Evolutionary conservation across 108 stramenopile species (phyloP).

Genomic region (Cyclotella kingstonii): DNA sequence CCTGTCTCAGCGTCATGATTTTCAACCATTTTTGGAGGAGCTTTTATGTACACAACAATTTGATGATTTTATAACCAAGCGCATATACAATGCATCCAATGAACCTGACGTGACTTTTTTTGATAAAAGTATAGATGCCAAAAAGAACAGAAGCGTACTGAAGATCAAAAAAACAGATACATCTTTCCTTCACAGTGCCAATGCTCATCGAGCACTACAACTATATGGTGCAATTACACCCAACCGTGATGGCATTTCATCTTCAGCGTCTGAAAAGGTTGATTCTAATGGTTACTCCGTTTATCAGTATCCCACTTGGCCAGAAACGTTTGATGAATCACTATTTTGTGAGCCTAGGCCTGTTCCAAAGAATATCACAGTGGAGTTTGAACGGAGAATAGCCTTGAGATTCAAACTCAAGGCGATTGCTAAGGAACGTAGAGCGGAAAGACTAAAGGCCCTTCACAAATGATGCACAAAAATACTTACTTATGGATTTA

Average conservation of each 20-base stretch:
- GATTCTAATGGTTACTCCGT: slow-evolving; percentile 10
- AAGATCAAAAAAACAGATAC: slow-evolving; percentile 68
- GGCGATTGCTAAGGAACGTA: background rate
- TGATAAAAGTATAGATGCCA: slow-evolving; percentile 83
- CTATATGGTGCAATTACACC: slow-evolving; percentile 66
- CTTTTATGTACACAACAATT: slow-evolving; percentile 81
- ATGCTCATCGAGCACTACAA: slow-evolving; percentile 73
- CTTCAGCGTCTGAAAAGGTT: background rate
- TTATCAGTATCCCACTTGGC: slow-evolving; percentile 73
- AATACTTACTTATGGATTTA: no score
- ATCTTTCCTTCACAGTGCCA: slow-evolving; percentile 74
- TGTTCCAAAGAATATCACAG: slow-evolving; percentile 76
- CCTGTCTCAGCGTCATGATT: slow-evolving; percentile 58
- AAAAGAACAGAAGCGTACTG: slow-evolving; percentile 69
- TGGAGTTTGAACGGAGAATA: slow-evolving; percentile 80
- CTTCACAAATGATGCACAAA: background rate
- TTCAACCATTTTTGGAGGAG: slow-evolving; percentile 65
- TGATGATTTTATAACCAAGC: slow-evolving; percentile 84
- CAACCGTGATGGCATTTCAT: slow-evolving; percentile 32
- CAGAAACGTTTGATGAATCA: slow-evolving; percentile 55
- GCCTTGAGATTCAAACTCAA: slow-evolving; percentile 26
- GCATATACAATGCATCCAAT: slow-evolving; percentile 70
- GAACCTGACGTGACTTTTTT: slow-evolving; percentile 83
- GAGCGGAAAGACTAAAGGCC: background rate
- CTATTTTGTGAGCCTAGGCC: slow-evolving; percentile 68